Conservation (phyloP, 208 protist genomes). For the Blastocrithidia nonstop region DNA sequence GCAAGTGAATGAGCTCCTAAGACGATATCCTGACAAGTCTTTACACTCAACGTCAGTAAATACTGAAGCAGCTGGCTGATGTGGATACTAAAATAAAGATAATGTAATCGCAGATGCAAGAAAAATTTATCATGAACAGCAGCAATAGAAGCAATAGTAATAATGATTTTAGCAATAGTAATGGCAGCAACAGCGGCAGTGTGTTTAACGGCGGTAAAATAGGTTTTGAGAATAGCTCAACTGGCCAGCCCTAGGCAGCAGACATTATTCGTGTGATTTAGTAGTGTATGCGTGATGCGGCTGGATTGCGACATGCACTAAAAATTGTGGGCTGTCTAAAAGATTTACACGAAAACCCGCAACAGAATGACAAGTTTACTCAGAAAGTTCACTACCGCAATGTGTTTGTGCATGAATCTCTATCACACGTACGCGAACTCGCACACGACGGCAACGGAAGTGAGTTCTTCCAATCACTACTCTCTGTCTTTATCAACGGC, state of each 20-base stretch:
- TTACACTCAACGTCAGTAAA: slow-evolving; percentile 54
- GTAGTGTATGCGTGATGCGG: slow-evolving; percentile 35
- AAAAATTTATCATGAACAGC: slow-evolving; percentile 13
- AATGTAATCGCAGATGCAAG: slow-evolving; percentile 43
- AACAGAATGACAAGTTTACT: slow-evolving; percentile 13
- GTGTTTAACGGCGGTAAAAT: background rate
- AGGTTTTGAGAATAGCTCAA: background rate
- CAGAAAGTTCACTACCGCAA: slow-evolving; percentile 32
- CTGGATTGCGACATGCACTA: slow-evolving; percentile 57
- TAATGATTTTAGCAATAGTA: too few relatives aligned
- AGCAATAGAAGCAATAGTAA: slow-evolving; percentile 11
- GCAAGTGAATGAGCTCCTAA: slow-evolving; percentile 23
- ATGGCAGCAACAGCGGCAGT: background rate
- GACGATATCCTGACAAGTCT: slow-evolving; percentile 51
- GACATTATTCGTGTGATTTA: slow-evolving; percentile 29
- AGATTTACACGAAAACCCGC: slow-evolving; percentile 19
- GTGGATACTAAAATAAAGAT: slow-evolving; percentile 49
- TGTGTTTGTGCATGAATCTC: slow-evolving; percentile 50
- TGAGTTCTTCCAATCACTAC: slow-evolving; percentile 54
- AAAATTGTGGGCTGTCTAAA: slow-evolving; percentile 54
- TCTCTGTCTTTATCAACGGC: slow-evolving; percentile 40
- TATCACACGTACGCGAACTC: slow-evolving; percentile 24
- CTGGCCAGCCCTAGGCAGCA: slow-evolving; percentile 25
- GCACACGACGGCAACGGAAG: slow-evolving; percentile 59
- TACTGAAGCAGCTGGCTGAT: slow-evolving; percentile 66